Evolutionary conservation across 768 basidiomycete species (phyloP), one percentile per base, ranked within the genome.

Genomic region (Boletus patriciae): DNA sequence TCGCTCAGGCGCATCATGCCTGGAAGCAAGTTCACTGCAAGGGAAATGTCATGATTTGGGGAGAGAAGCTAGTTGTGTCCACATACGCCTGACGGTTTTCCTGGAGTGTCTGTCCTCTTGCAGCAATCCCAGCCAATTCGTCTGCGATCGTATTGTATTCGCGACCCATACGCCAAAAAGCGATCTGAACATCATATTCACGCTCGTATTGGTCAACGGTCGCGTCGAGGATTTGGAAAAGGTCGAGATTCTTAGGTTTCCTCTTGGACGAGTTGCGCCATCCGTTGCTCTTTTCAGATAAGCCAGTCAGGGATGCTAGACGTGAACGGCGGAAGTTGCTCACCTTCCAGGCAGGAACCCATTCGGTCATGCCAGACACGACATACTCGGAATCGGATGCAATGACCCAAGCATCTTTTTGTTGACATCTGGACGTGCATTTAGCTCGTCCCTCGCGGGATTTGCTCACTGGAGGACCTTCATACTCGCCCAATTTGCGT

Each of bases 301-400:
- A 40, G 13, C 55, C 18, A 42, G 31, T 21, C 4, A 27, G 16
- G 21, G 0, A 33, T 9, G 21, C 21, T n/a, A n/a, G 21, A 33
- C 13, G 31, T 3, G 44, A 46, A 36, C 13, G 6, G 13, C 3
- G 31, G 11, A 21, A 25, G 3, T 33, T 7, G 42, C 29, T 27
- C n/a, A 33, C 57, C 37, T 48, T 58, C 50, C 42, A 58, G 16
- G 46, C 11, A 13, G 55, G 48, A 11, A 58, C 27, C 49, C 50
- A 38, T 23, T 58, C 40, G 2, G 50, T 47, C 40, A 42, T 43
- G 16, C 58, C 36, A n/a, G 42, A 44, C 16, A 55, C 41, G 40
- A 57, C 56, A 25, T 43, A 42, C 38, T 54, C 41, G 10, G 43
- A 57, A 34, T 57, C 53, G 1, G 23, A 43, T 15, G 34, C 13